phyloP scores from a whole-genome alignment of 2,329 filamentous ascomycete genomes.

The Bipolaris bicolor region DNA sequence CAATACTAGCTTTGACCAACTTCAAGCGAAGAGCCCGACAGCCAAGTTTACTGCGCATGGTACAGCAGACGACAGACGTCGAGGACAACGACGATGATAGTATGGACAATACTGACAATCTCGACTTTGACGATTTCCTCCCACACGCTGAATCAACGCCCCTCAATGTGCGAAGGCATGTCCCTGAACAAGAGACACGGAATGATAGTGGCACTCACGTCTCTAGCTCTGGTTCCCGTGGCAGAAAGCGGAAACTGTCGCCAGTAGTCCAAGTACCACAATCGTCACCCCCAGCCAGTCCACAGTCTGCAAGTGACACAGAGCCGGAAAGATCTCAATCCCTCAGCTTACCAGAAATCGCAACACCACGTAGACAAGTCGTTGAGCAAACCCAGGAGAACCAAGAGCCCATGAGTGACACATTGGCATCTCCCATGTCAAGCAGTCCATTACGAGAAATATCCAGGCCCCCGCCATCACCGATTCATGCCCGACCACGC shows the following conservation, averaged over 20 bases:
- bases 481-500: constrained; percentile 24
- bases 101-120: constrained; percentile 51
- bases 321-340: constrained; percentile 44
- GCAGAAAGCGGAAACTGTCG: constrained; percentile 49
- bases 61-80: constrained; percentile 52
- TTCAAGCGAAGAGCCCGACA: constrained; percentile 58
- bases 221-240: constrained; percentile 43
- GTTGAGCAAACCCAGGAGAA: constrained; percentile 32
- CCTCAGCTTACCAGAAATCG: constrained; percentile 42
- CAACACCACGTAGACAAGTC: constrained; percentile 33
- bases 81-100: constrained; percentile 55
- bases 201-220: constrained; percentile 39
- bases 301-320: constrained; percentile 35
- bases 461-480: constrained; percentile 23
- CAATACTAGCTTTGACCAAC: constrained; percentile 57
- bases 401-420: constrained; percentile 47
- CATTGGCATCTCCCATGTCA: constrained; percentile 53
- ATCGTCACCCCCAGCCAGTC: constrained; percentile 46
- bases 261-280: constrained; percentile 48
- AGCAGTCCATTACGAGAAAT: constrained; percentile 45
- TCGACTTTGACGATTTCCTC: constrained; percentile 55
- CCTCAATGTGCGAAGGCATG: constrained; percentile 55
- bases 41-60: constrained; percentile 57
- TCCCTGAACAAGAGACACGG: constrained; percentile 25
- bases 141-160: constrained; percentile 74